Conservation (phyloP, 2,329 filamentous ascomycete genomes). For the Aspergillus eucalypticola region DNA sequence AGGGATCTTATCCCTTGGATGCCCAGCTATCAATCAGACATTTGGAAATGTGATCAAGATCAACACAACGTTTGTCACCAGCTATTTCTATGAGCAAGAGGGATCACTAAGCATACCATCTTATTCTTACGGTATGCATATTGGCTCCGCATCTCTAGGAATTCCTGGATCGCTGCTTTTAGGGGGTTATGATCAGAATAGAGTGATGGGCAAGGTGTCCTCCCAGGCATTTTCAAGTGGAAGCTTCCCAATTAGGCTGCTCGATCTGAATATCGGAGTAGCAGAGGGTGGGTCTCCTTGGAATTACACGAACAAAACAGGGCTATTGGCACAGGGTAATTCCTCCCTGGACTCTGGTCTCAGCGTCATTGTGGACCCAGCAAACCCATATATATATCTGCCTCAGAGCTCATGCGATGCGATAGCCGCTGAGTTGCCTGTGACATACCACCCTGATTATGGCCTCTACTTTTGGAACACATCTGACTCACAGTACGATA, state of each 20-base stretch:
- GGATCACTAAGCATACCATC: constrained; percentile 29
- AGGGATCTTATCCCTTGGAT: background rate
- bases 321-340: constrained; percentile 26
- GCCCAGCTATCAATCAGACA: background rate
- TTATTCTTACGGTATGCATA: constrained; percentile 47
- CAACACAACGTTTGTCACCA: background rate
- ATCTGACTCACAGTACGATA: constrained; percentile 12
- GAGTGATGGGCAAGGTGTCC: constrained; percentile 31
- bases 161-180: constrained; percentile 41
- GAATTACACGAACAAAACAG: constrained; percentile 26
- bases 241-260: constrained; percentile 25
- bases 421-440: constrained; percentile 40
- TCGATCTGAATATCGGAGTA: constrained; percentile 45
- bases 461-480: constrained; percentile 20
- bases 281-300: constrained; percentile 44
- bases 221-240: constrained; percentile 15
- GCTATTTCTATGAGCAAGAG: background rate
- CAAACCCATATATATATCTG: constrained; percentile 42
- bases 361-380: constrained; percentile 31
- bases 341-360: constrained; percentile 30
- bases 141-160: constrained; percentile 37
- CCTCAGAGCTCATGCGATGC: constrained; percentile 44
- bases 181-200: constrained; percentile 41
- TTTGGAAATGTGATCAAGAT: background rate
- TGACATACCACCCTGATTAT: constrained; percentile 21